These are phyloP conservation scores for Neonectria hederae DNA, from an alignment of 2,329 filamentous ascomycete genomes.

Conservation along the genomic window DNA sequence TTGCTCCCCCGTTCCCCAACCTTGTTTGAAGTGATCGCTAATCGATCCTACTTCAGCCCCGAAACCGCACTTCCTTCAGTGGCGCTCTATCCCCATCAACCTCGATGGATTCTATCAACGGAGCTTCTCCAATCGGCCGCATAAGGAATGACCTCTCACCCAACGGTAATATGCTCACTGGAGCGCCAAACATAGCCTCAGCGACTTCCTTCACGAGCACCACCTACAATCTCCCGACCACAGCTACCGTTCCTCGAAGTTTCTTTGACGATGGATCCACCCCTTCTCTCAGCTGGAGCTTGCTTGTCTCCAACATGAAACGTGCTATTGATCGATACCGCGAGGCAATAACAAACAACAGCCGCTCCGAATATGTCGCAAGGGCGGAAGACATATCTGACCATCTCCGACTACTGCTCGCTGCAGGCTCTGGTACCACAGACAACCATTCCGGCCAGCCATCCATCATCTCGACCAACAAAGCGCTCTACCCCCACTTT, in stretches of 20 bases:
- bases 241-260: conserved; percentile 74
- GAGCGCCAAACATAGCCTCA: conserved; percentile 63
- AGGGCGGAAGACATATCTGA: conserved; percentile 98
- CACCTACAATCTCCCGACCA: conserved; percentile 65
- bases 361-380: conserved; percentile 89
- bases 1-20: not conserved
- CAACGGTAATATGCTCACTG: conserved; percentile 51
- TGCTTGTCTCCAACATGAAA: conserved; percentile 92
- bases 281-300: conserved; percentile 85
- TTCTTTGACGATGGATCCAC: conserved; percentile 92
- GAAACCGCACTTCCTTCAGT: conserved; percentile 71
- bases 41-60: conserved; percentile 53
- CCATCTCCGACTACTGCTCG: conserved; percentile 90
- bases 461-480: conserved; percentile 99
- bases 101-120: conserved; percentile 91
- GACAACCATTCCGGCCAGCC: conserved; percentile 99
- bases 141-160: conserved; percentile 65
- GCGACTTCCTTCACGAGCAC: conserved; percentile 71
- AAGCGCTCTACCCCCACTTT: conserved; percentile 95
- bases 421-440: conserved; percentile 94
- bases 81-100: conserved; percentile 84
- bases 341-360: conserved; percentile 84
- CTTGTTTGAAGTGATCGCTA: conserved; percentile 16
- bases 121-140: conserved; percentile 67
- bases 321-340: conserved; percentile 89